Conservation (phyloP, 1,139 yeast genomes). For the Pichia sp. region DNA sequence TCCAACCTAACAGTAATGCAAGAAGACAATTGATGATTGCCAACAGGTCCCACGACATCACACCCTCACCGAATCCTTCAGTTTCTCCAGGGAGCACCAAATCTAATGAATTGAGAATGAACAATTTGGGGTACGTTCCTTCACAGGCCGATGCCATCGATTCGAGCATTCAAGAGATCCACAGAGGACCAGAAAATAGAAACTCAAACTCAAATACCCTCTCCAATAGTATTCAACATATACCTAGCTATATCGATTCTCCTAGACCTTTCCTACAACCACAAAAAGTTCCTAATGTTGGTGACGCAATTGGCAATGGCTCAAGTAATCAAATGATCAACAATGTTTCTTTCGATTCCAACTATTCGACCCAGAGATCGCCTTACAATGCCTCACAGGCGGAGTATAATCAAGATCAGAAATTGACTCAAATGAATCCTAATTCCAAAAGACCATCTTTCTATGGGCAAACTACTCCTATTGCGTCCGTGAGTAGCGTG, state of each 20-base stretch:
- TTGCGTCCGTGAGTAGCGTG: background rate
- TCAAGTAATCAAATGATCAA: background rate
- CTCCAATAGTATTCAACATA: constrained; percentile 10
- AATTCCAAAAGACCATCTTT: background rate
- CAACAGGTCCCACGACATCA: constrained; percentile 21
- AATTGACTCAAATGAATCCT: background rate
- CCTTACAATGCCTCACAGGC: background rate
- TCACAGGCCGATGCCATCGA: constrained; percentile 18
- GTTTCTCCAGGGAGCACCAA: background rate
- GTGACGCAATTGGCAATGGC: background rate
- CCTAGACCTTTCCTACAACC: constrained; percentile 1
- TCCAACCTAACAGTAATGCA: background rate
- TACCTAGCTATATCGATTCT: background rate
- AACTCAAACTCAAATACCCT: constrained; percentile 13
- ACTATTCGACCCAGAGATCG: background rate
- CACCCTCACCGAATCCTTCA: constrained; percentile 13
- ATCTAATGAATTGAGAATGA: constrained; percentile 13
- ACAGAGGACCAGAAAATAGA: constrained; percentile 31
- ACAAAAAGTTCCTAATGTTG: background rate
- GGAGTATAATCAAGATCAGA: background rate
- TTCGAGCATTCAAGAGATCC: constrained; percentile 32
- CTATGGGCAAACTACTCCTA: background rate
- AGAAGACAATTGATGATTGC: constrained; percentile 28
- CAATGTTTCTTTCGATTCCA: background rate
- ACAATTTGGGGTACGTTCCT: constrained; percentile 9